Conservation (phyloP, 352 stramenopile species). For the Globisporangium spinosum region DNA sequence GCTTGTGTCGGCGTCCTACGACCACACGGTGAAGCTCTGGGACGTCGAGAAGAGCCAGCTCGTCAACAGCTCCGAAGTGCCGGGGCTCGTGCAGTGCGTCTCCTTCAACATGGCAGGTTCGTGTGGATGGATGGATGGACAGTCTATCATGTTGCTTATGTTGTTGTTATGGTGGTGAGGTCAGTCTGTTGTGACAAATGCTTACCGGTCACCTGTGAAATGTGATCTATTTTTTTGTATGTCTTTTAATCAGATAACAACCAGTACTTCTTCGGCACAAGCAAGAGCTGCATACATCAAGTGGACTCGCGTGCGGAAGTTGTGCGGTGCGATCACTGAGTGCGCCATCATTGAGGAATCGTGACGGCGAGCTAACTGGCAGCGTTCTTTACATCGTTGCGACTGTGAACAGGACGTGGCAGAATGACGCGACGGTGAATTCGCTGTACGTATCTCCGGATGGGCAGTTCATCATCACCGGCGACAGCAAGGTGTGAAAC, state of each 20-base stretch:
- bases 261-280: conserved; percentile 79
- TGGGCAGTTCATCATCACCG: conserved; percentile 74
- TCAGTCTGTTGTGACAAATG: background rate
- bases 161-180: too few species aligned
- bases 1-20: conserved; percentile 79
- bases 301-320: conserved; percentile 60
- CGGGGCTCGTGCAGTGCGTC: conserved; percentile 82
- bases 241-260: conserved; percentile 50
- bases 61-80: conserved; percentile 56
- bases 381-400: background rate
- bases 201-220: background rate
- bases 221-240: background rate
- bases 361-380: background rate
- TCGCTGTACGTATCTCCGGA: conserved; percentile 74
- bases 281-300: conserved; percentile 74
- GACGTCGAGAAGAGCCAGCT: conserved; percentile 79
- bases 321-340: conserved; percentile 17
- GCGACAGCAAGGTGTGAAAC: conserved; percentile 70
- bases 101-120: conserved; percentile 74
- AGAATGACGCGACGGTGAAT: conserved; percentile 88
- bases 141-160: background rate
- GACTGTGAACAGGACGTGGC: conserved; percentile 46
- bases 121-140: background rate
- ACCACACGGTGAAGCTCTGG: conserved; percentile 88
- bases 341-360: background rate